phyloP scores from a whole-genome alignment of 2,329 filamentous ascomycete species.

The Arthroderma sp. region DNA sequence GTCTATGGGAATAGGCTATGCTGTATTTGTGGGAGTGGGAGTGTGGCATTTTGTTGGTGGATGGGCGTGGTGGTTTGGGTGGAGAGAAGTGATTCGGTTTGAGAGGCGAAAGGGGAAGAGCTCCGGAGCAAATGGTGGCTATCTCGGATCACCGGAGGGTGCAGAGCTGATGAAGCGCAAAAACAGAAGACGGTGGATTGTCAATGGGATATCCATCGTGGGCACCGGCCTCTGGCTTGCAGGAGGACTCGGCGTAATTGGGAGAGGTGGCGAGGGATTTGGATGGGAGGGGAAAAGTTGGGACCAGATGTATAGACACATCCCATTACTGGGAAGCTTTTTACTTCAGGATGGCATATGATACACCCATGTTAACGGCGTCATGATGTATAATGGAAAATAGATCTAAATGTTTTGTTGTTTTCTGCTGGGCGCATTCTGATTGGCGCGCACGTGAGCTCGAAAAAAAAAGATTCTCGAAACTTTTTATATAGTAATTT shows the following conservation, averaged over 20 bases:
- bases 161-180: slow-evolving; percentile 38
- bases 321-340: slow-evolving; percentile 41
- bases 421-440: background rate
- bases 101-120: slow-evolving; percentile 18
- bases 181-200: slow-evolving; percentile 54
- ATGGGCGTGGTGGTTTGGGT: slow-evolving; percentile 65
- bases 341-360: background rate
- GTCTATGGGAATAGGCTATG: slow-evolving; percentile 56
- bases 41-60: slow-evolving; percentile 76
- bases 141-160: slow-evolving; percentile 34
- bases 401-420: too few species aligned
- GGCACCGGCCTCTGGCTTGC: slow-evolving; percentile 62
- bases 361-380: too few species aligned
- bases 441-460: too few species aligned
- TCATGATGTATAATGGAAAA: too few species aligned
- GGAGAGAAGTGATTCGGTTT: slow-evolving; percentile 26
- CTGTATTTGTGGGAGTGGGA: slow-evolving; percentile 51
- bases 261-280: slow-evolving; percentile 51
- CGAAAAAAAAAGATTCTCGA: background rate
- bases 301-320: slow-evolving; percentile 54
- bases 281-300: slow-evolving; percentile 75
- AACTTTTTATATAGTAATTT: background rate
- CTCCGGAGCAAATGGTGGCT: slow-evolving; percentile 19
- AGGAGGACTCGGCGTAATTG: slow-evolving; percentile 67
- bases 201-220: slow-evolving; percentile 51